Base-by-base conservation (phyloP, 768 basidiomycete species). In the Trametes coccinea region DNA sequence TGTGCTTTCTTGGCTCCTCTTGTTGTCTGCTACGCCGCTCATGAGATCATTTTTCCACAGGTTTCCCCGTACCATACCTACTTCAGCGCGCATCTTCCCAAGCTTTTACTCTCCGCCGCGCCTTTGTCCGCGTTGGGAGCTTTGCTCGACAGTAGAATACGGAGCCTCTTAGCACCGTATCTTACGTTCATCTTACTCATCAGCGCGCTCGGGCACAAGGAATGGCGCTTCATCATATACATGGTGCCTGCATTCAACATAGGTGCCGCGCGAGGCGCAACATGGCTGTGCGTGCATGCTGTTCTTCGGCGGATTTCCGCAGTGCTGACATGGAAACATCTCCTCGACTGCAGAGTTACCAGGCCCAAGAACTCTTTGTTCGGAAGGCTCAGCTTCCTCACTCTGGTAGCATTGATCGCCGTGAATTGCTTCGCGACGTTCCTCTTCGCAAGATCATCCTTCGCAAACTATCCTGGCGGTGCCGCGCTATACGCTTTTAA, bases 161-260 rank as follows among this genome's bases (percentile, higher is more conserved):
- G 82, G 3, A 70, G 74, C 3, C 76, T 90, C 40, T 73, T 88
- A 4, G 51, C 80, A 9, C 83, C 88, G 0, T 78, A 83, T 2
- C 30, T 86, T 4, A 59, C 69, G 0, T 90, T 89, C 61, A 69
- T 93, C 7, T 72, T 70, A 2, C 66, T 88, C 2, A 83, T 98
- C 72, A 95, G 93, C 70, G 77, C 71, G 33, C 78, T 98, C 1
- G 88, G 84, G 0, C 97, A 99, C 75, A 99, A 99, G 72, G 97
- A 99, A 75, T 99, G 97, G 97, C 84, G 97, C 6, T 99, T 99
- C 74, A 79, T 98, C 59, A 82, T 93, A 7, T 98, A 98, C 69
- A 81, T 86, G 16, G 83, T 98, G 0, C 95, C 95, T 0, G 70
- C 85, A 2, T 78, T 93, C 73, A 96, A 97, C 67, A 73, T 95